phyloP scores from a whole-genome alignment of 306 rosid species.

The Vigna nakashimae region DNA sequence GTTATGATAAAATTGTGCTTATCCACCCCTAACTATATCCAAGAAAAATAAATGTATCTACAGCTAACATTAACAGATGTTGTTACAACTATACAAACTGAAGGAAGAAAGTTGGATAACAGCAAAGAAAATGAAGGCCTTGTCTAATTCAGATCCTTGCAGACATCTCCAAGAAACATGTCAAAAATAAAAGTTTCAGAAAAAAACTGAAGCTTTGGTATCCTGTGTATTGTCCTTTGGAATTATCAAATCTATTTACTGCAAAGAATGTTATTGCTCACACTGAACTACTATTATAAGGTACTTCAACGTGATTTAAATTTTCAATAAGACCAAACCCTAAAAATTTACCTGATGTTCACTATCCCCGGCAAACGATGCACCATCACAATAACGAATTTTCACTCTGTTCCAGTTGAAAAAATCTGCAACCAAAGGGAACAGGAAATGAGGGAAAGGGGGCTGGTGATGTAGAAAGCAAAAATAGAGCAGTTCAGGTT shows the following conservation, averaged over 20 bases:
- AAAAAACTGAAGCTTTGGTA: not conserved
- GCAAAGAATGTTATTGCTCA: not conserved
- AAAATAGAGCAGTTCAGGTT: conserved; percentile 22
- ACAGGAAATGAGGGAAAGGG: conserved; percentile 30
- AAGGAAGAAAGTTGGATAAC: not conserved
- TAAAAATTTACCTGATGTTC: conserved; percentile 65
- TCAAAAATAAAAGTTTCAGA: not conserved
- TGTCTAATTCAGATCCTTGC: not conserved
- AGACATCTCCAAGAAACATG: not conserved
- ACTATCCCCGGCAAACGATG: conserved; percentile 84
- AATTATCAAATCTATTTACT: conserved; percentile 9
- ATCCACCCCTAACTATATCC: no score
- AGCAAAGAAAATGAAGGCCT: not conserved
- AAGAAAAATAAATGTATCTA: conserved; percentile 2
- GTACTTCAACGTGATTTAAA: not conserved
- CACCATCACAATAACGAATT: conserved; percentile 96
- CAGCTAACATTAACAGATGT: conserved; percentile 4
- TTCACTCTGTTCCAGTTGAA: conserved; percentile 93
- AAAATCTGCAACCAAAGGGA: conserved; percentile 68
- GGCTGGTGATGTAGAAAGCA: conserved; percentile 1
- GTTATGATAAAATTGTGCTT: not conserved
- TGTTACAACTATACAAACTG: not conserved
- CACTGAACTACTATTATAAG: not conserved
- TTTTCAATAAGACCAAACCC: conserved; percentile 6
- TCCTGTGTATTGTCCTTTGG: not conserved